These are phyloP conservation scores for Calonectria leucothoes DNA, from an alignment of 2,329 filamentous ascomycete species.

Conservation along the genomic window DNA sequence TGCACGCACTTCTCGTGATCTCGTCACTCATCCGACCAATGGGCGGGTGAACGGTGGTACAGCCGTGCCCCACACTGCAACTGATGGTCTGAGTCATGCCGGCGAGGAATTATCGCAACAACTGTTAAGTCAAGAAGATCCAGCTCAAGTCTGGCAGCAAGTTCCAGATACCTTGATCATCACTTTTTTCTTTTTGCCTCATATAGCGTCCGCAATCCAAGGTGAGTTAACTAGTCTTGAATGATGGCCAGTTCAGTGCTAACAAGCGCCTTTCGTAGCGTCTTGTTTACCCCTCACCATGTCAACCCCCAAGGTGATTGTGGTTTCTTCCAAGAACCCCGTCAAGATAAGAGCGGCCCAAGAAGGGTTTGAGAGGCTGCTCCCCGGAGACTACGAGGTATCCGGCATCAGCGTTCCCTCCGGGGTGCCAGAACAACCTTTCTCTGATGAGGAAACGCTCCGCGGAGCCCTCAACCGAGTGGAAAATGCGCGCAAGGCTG, in stretches of 20 bases:
- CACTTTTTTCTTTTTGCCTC: neutral
- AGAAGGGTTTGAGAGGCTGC: conserved; percentile 50
- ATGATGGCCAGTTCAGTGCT: neutral
- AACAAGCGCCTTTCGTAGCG: neutral
- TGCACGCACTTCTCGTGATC: neutral
- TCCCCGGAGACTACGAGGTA: conserved; percentile 45
- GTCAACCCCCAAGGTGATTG: conserved; percentile 15
- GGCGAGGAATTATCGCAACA: neutral
- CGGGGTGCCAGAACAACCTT: conserved; percentile 53
- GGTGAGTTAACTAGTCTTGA: neutral
- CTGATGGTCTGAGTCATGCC: neutral
- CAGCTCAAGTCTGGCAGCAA: no score
- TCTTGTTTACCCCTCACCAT: neutral
- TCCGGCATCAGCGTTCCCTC: conserved; percentile 48
- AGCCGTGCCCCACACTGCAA: neutral
- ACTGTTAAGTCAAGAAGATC: neutral
- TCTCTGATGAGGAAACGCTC: conserved; percentile 52
- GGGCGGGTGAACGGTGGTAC: neutral
- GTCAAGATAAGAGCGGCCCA: conserved; percentile 52
- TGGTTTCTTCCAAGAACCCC: conserved; percentile 38
- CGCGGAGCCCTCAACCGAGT: conserved; percentile 52
- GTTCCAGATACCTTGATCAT: no score
- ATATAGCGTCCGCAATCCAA: no score
- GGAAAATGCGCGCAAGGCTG: conserved; percentile 42
- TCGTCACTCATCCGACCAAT: neutral